These are phyloP conservation scores for Tillandsia fasciculata DNA, from an alignment of 176 grass and related monocot species.

Conservation along the genomic window DNA sequence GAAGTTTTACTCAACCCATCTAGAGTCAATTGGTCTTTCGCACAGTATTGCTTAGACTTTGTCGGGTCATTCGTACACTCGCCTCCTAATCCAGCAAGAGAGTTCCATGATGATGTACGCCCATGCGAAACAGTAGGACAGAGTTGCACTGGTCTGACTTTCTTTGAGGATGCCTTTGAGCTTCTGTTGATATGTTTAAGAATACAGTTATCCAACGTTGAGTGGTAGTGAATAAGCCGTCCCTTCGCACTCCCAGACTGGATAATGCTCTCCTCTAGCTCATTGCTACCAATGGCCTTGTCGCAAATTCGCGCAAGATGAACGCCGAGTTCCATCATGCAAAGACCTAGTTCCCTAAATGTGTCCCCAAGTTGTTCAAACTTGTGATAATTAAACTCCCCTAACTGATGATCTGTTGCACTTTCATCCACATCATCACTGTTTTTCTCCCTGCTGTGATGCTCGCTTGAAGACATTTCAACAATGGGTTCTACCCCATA, in stretches of 20 bases:
- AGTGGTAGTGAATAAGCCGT: conserved; percentile 87
- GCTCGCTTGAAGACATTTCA: not conserved
- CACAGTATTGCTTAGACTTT: not conserved
- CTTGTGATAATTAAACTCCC: conserved; percentile 10
- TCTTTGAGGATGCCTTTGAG: conserved; percentile 2
- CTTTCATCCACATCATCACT: not conserved
- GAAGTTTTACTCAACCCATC: not conserved
- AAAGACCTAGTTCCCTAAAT: conserved; percentile 45
- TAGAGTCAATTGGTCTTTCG: not conserved
- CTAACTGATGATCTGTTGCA: not conserved
- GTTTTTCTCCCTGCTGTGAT: not conserved
- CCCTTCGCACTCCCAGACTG: conserved; percentile 63
- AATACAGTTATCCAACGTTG: conserved; percentile 45
- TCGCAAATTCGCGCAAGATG: conserved; percentile 60
- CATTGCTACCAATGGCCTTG: conserved; percentile 35
- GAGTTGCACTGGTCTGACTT: conserved; percentile 9
- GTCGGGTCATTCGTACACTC: not conserved
- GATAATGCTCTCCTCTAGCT: conserved; percentile 58
- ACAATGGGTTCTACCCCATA: conserved; percentile 19
- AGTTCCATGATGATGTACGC: not conserved
- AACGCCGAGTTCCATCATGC: conserved; percentile 85
- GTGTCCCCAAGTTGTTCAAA: conserved; percentile 40
- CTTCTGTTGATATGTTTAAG: conserved; percentile 33
- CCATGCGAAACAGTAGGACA: not conserved
- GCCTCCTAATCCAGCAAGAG: not conserved